Conservation (phyloP, 1,284 basidiomycete species). For the Pterulicium gracile region DNA sequence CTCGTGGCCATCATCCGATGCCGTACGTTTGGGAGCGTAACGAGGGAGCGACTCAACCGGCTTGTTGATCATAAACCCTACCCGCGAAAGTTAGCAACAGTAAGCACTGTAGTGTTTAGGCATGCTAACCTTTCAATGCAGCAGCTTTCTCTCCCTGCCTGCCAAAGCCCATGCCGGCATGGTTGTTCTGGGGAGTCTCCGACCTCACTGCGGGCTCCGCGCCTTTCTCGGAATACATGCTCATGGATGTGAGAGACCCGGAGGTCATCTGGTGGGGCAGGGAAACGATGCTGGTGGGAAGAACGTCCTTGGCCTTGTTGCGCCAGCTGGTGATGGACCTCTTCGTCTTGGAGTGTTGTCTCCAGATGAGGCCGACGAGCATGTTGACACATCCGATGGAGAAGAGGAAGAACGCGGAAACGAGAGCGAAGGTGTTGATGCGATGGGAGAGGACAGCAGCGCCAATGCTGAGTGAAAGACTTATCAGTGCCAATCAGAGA, state of each 20-base stretch:
- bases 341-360: constrained; percentile 46
- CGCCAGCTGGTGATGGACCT: constrained; percentile 57
- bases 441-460: constrained; percentile 78
- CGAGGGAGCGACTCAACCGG: constrained; percentile 46
- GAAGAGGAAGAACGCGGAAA: constrained; percentile 82
- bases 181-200: neutral
- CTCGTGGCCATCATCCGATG: too few species aligned
- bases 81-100: constrained; percentile 6
- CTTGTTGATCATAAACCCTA: constrained; percentile 40
- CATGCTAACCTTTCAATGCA: constrained; percentile 38
- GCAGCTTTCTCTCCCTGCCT: constrained; percentile 71
- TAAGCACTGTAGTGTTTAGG: constrained; percentile 5
- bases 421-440: constrained; percentile 78
- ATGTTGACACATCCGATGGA: constrained; percentile 77
- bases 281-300: constrained; percentile 35
- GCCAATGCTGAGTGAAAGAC: constrained; percentile 41
- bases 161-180: constrained; percentile 42
- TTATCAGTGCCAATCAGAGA: constrained; percentile 6
- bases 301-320: constrained; percentile 38
- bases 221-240: neutral
- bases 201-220: neutral
- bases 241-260: neutral
- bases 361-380: constrained; percentile 64
- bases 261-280: constrained; percentile 12
- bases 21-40: constrained; percentile 27